Conservation (phyloP, 169 alveolate species). For the Cryptosporidium sp. region DNA sequence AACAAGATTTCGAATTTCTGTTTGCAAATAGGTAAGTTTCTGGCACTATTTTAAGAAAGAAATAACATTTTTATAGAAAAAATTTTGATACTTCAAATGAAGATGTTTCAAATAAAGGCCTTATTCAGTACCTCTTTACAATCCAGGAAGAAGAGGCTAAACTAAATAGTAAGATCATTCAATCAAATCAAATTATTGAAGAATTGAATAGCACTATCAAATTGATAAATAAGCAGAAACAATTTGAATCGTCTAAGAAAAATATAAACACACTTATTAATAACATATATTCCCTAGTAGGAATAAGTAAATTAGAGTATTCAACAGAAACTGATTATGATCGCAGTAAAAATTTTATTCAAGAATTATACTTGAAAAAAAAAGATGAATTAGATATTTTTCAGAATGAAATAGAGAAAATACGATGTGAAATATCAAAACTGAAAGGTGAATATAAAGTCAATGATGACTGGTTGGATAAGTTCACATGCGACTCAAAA, state of each 20-base stretch:
- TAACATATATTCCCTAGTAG: background rate
- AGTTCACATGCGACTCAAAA: slow-evolving; percentile 13
- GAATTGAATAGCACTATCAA: background rate
- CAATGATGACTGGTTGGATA: slow-evolving; percentile 49
- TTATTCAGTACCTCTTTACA: background rate
- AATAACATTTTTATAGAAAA: background rate
- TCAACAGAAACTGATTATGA: background rate
- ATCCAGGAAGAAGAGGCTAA: background rate
- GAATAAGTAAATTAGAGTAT: background rate
- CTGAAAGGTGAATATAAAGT: slow-evolving; percentile 41
- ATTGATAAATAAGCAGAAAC: background rate
- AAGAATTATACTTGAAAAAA: background rate
- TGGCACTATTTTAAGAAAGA: background rate
- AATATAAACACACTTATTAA: background rate
- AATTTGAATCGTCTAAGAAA: background rate
- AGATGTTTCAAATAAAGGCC: slow-evolving; percentile 2
- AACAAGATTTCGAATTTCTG: slow-evolving; percentile 28
- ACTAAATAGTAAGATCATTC: background rate
- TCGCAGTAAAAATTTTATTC: background rate
- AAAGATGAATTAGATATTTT: slow-evolving; percentile 12
- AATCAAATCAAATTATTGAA: background rate
- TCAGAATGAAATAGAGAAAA: slow-evolving; percentile 19
- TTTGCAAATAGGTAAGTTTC: slow-evolving; percentile 43
- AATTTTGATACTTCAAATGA: background rate
- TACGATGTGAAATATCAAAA: slow-evolving; percentile 37